Evolutionary conservation across 352 stramenopile genomes (phyloP).

Genomic region (Pilasporangium apinafurcum): DNA sequence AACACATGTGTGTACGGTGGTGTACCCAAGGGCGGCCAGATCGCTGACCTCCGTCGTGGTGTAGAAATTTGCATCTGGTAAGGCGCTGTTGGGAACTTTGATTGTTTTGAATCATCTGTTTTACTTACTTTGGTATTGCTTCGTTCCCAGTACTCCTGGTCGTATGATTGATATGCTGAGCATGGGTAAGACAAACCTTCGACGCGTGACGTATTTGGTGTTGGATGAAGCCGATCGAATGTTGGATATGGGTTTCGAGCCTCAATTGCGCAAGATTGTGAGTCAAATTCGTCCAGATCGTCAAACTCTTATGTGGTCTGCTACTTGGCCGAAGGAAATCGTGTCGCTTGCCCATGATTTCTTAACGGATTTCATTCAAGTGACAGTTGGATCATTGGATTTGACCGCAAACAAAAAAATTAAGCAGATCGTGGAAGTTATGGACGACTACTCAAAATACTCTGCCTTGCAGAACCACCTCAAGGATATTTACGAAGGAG

Average conservation of each 20-base stretch:
- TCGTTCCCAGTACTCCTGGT: conserved; percentile 82
- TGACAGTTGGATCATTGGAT: conserved; percentile 93
- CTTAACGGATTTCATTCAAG: conserved; percentile 96
- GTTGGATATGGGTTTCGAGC: conserved; percentile 95
- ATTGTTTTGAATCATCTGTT: background rate
- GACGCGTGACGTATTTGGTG: conserved; percentile 97
- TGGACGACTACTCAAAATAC: conserved; percentile 96
- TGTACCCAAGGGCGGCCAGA: conserved; percentile 94
- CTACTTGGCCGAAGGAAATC: conserved; percentile 99
- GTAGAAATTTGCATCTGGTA: conserved; percentile 85
- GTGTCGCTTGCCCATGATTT: conserved; percentile 96
- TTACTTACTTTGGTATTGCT: background rate
- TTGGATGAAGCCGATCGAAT: conserved; percentile 98
- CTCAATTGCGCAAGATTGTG: conserved; percentile 94
- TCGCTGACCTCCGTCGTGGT: conserved; percentile 71
- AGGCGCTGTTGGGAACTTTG: background rate
- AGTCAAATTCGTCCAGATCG: conserved; percentile 96
- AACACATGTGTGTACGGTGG: conserved; percentile 99
- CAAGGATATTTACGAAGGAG: conserved; percentile 84
- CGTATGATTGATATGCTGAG: conserved; percentile 98
- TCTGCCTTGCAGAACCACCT: conserved; percentile 79
- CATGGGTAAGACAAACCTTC: conserved; percentile 93
- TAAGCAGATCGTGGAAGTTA: conserved; percentile 96
- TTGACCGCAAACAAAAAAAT: conserved; percentile 98
- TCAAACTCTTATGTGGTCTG: conserved; percentile 99